Conservation (phyloP, 2,329 filamentous ascomycete genomes). For the Neofusicoccum sp. region DNA sequence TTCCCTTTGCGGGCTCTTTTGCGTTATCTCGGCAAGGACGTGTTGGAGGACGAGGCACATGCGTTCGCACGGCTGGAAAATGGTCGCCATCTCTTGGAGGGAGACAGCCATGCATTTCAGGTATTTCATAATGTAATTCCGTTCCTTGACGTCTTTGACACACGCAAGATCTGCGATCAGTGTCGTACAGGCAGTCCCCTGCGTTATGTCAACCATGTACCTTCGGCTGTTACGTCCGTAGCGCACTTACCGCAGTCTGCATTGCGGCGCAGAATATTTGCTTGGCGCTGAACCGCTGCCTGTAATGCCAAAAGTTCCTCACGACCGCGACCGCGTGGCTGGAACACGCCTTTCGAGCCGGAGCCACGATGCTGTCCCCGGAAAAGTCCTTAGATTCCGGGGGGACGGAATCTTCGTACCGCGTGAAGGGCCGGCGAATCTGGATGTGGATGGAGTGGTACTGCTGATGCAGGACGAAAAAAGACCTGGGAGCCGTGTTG, state of each 20-base stretch:
- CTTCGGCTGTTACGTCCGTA: neutral
- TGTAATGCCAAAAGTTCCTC: slow-evolving; percentile 56
- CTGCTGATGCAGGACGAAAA: slow-evolving; percentile 56
- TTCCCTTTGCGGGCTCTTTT: slow-evolving; percentile 23
- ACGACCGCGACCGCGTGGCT: slow-evolving; percentile 55
- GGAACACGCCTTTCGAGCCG: slow-evolving; percentile 54
- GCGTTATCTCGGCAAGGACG: slow-evolving; percentile 50
- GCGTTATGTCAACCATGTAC: slow-evolving; percentile 13
- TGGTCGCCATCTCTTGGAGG: slow-evolving; percentile 53
- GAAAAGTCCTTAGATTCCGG: slow-evolving; percentile 35
- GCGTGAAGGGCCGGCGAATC: slow-evolving; percentile 54
- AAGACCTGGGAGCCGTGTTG: slow-evolving; percentile 40
- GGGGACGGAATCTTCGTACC: slow-evolving; percentile 45
- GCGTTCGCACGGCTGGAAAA: slow-evolving; percentile 54
- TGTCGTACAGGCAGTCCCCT: slow-evolving; percentile 54
- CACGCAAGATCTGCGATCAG: slow-evolving; percentile 49
- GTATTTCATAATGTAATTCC: slow-evolving; percentile 47
- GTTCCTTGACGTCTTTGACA: slow-evolving; percentile 39
- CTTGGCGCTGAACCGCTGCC: slow-evolving; percentile 52
- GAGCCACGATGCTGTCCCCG: slow-evolving; percentile 44
- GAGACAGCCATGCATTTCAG: slow-evolving; percentile 54
- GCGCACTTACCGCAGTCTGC: slow-evolving; percentile 47
- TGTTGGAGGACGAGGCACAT: slow-evolving; percentile 55
- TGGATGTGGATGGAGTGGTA: slow-evolving; percentile 55
- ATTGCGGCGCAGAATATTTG: slow-evolving; percentile 53